Conservation (phyloP, 73 alveolate genomes). For the Paramecium pentaurelia region DNA sequence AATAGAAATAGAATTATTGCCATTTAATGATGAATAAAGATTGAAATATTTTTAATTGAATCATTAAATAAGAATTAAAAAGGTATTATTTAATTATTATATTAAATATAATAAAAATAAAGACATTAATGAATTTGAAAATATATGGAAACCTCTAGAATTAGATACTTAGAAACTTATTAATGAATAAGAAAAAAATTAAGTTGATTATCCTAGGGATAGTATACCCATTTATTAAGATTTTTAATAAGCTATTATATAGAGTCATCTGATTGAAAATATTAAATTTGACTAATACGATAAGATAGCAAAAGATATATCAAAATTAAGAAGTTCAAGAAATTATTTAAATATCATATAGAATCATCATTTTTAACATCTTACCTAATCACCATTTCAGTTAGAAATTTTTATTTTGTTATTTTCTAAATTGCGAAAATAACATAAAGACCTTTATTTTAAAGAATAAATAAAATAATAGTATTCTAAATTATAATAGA, state of each 20-base stretch:
- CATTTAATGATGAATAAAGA: neutral
- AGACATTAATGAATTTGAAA: neutral
- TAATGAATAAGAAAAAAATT: neutral
- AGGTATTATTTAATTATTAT: neutral
- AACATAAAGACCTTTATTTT: neutral
- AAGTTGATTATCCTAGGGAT: neutral
- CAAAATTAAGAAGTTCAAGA: neutral
- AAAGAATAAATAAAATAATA: neutral
- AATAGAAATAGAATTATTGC: neutral
- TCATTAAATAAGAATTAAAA: neutral
- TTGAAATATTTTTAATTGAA: neutral
- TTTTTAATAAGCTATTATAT: neutral
- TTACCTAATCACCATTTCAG: neutral
- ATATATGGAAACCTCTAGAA: neutral
- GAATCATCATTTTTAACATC: neutral
- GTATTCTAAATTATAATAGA: neutral
- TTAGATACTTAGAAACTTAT: neutral
- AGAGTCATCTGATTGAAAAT: neutral
- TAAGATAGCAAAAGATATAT: neutral
- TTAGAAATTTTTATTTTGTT: neutral
- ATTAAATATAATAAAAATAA: no score
- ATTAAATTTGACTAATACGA: neutral
- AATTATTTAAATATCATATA: neutral
- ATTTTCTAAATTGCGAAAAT: neutral
- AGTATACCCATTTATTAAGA: neutral